Base-by-base conservation (phyloP, 306 rosid species). In the Begonia loranthoides region DNA sequence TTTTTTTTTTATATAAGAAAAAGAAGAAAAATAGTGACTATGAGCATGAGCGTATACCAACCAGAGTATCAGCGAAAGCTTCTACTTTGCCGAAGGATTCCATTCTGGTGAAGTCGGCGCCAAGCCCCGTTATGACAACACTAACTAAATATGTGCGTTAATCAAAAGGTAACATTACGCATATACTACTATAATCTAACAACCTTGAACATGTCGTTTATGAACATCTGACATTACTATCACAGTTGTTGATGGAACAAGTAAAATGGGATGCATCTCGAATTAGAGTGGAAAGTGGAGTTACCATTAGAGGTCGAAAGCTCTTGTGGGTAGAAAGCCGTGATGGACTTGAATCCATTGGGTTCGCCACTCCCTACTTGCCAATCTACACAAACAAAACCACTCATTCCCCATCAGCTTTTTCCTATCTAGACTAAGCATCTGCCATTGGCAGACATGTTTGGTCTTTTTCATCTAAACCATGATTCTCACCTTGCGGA, bases 11-110 rank as follows among this genome's bases (percentile, higher is more conserved):
- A n/a, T 12, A 12, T 1, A 44, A 43, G 47, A 52, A 21, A 47
- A 15, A 43, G 45, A 19, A 36, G 44, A 38, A 19, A 2, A 19
- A 19, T 4, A 19, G 22, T 19, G 22, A 19, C 0, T 19, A 1
- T 19, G 22, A 19, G 3, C 22, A 19, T 19, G 22, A 19, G 3
- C 22, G 3, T 19, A 19, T 19, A 36, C 66, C 50, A 10, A 88
- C 97, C 79, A 89, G 79, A 36, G 95, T 84, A 70, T 89, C 94
- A 6, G 97, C 95, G 74, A 89, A 89, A 45, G 73, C 97, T 1
- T 89, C 95, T 13, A 89, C 97, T 73, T 89, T 84, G 48, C 97
- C 97, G 56, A 84, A 82, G 7, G 97, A 89, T 79, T 85, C 97
- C 79, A 89, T 84, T 78, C 63, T 72, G 16, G 97, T 89, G 62